Conservation (phyloP, 768 basidiomycete genomes). For the Gelatoporia subvermispora region DNA sequence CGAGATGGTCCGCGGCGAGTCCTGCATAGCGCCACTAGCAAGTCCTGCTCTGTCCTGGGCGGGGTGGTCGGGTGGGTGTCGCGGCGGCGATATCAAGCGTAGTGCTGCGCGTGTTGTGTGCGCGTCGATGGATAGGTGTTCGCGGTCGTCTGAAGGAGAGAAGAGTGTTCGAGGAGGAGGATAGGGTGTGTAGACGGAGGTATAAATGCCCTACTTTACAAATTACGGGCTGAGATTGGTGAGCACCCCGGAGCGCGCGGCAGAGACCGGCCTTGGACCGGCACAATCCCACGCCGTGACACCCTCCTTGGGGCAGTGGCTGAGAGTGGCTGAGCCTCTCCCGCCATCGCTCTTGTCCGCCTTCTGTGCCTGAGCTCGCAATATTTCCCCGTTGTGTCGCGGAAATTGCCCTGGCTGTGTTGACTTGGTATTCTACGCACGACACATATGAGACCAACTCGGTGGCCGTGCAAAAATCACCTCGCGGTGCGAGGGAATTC, state of each 20-base stretch:
- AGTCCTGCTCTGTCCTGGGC: background rate
- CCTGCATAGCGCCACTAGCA: background rate
- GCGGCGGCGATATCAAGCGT: background rate
- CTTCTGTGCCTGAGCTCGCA: constrained; percentile 5
- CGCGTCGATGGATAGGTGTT: background rate
- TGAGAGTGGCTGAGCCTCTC: background rate
- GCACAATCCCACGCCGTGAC: constrained; percentile 1
- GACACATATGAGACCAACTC: no score
- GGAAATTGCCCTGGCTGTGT: background rate
- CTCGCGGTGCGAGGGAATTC: no score
- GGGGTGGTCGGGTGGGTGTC: background rate
- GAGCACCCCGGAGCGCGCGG: constrained; percentile 11
- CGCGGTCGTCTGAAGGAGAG: no score
- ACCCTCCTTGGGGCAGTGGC: constrained; percentile 6
- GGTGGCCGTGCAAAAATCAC: no score
- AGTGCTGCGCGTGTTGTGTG: background rate
- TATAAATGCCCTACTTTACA: constrained; percentile 7
- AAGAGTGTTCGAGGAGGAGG: constrained; percentile 9
- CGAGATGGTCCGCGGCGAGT: constrained; percentile 18
- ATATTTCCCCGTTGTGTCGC: background rate
- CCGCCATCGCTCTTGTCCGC: no score
- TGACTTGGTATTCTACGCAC: no score
- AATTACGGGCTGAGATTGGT: constrained; percentile 15
- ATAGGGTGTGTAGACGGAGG: background rate
- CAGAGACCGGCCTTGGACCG: constrained; percentile 2